phyloP scores from a whole-genome alignment of 1,284 basidiomycete species.

The Flammula alnicola region DNA sequence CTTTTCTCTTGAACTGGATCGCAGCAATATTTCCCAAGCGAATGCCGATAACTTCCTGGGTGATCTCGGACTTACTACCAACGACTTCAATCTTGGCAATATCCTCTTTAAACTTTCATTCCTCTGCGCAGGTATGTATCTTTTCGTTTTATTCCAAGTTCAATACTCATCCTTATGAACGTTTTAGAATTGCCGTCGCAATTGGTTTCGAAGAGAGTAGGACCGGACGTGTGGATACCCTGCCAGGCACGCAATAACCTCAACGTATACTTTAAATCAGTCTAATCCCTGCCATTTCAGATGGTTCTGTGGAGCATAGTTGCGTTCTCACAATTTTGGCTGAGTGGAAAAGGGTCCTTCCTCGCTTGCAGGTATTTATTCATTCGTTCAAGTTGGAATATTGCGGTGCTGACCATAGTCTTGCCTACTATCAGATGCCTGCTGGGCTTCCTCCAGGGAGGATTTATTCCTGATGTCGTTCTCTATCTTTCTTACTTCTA shows the following conservation, averaged over 20 bases:
- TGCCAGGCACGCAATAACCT: slow-evolving; percentile 49
- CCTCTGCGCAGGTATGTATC: slow-evolving; percentile 50
- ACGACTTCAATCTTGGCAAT: slow-evolving; percentile 74
- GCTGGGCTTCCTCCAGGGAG: slow-evolving; percentile 47
- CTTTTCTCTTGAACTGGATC: slow-evolving; percentile 63
- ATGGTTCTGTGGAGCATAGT: slow-evolving; percentile 62
- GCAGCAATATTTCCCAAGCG: slow-evolving; percentile 59
- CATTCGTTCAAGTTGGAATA: slow-evolving; percentile 17
- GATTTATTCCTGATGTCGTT: slow-evolving; percentile 67
- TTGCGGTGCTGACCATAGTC: slow-evolving; percentile 35
- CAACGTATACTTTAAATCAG: neutral
- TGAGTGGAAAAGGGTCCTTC: slow-evolving; percentile 58
- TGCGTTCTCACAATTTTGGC: slow-evolving; percentile 66
- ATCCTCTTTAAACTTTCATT: slow-evolving; percentile 59
- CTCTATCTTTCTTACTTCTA: slow-evolving; percentile 75
- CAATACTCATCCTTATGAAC: neutral
- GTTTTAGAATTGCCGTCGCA: slow-evolving; percentile 66
- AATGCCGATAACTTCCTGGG: slow-evolving; percentile 61
- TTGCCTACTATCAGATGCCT: slow-evolving; percentile 33
- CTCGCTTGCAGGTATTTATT: slow-evolving; percentile 44
- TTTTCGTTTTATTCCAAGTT: neutral
- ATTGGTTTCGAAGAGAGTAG: slow-evolving; percentile 70
- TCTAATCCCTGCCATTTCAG: slow-evolving; percentile 31
- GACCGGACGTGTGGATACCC: slow-evolving; percentile 77
- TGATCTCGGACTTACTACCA: slow-evolving; percentile 54